Conservation (phyloP, 75 land plant genomes). For the Larix kaempferi region DNA sequence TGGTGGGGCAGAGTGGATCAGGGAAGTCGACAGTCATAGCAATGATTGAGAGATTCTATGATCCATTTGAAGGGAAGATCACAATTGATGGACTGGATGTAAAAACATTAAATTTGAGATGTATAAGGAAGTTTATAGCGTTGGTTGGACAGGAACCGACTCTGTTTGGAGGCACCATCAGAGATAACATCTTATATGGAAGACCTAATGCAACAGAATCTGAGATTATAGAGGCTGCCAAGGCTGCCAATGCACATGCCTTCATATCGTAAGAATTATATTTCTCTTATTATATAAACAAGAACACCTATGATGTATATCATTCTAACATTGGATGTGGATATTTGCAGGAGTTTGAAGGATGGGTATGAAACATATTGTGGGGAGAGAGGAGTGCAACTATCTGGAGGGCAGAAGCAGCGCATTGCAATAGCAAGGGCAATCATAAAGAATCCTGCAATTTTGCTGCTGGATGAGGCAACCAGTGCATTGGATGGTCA, state of each 20-base stretch:
- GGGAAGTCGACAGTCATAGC: constrained; percentile 79
- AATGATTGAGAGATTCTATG: constrained; percentile 74
- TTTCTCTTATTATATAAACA: constrained; percentile 20
- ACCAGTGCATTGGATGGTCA: constrained; percentile 67
- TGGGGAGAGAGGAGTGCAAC: constrained; percentile 59
- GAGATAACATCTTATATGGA: constrained; percentile 71
- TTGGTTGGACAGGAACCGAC: constrained; percentile 84
- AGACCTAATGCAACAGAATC: constrained; percentile 42
- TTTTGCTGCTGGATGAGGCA: constrained; percentile 64
- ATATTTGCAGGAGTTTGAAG: constrained; percentile 36
- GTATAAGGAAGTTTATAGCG: constrained; percentile 51
- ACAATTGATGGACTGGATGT: constrained; percentile 56
- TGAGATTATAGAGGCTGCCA: constrained; percentile 62
- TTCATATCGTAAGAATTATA: constrained; percentile 58
- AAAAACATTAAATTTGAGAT: constrained; percentile 38
- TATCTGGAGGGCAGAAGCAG: constrained; percentile 68
- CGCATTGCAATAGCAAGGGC: constrained; percentile 76
- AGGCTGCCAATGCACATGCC: constrained; percentile 68
- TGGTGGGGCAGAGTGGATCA: constrained; percentile 81
- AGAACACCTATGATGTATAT: constrained; percentile 22
- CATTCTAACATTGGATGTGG: constrained; percentile 20
- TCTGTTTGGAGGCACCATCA: constrained; percentile 57
- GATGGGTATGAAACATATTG: constrained; percentile 58
- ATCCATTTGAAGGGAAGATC: constrained; percentile 47
- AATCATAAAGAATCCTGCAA: constrained; percentile 56